Evolutionary conservation across 805 yeast genomes (phyloP), one percentile per base, ranked within the genome.

Genomic region (Saccharomycopsis amapae): DNA sequence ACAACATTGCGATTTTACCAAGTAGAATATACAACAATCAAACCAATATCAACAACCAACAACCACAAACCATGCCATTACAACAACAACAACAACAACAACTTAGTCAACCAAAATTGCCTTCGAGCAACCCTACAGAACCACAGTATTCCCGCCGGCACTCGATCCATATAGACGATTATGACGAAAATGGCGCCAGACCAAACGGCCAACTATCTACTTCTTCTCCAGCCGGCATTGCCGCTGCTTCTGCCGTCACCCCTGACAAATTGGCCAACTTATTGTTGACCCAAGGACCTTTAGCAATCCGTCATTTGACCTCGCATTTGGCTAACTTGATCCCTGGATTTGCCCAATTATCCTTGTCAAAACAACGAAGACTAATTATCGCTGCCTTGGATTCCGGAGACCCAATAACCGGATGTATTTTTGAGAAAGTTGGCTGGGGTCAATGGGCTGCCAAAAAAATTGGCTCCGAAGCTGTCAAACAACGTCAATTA

Each of bases 381-480:
- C 72, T 89, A 47, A 89, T 89, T 25, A 89, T 89, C 81, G 79
- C 88, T 12, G 93, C 89, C 33, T 73, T 89, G 64, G 96, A 87
- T 55, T 74, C 76, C 53, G 83, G 85, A 7, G 80, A 76, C 46
- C 72, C 73, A 48, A 61, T 61, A 5, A 58, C 66, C 38, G 60
- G 65, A 4, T 80, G 84, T 36, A 76, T 82, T 13, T 89, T 89
- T 65, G 95, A 87, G 58, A 89, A 89, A 65, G 87, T 89, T 26
- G 96, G 97, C 19, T 89, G 97, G 97, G 97, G 97, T 49, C 94
- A 89, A 62, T 89, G 97, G 97, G 84, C 84, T 20, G 94, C 89
- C 2, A 73, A 79, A 55, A 65, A 68, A 40, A 76, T 65, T 17
- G 60, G 62, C n/a, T 48, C 62, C 7, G 60, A 61, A 42, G 46